phyloP scores from a whole-genome alignment of 768 basidiomycete species.

The Mycena olivaceomarginata region DNA sequence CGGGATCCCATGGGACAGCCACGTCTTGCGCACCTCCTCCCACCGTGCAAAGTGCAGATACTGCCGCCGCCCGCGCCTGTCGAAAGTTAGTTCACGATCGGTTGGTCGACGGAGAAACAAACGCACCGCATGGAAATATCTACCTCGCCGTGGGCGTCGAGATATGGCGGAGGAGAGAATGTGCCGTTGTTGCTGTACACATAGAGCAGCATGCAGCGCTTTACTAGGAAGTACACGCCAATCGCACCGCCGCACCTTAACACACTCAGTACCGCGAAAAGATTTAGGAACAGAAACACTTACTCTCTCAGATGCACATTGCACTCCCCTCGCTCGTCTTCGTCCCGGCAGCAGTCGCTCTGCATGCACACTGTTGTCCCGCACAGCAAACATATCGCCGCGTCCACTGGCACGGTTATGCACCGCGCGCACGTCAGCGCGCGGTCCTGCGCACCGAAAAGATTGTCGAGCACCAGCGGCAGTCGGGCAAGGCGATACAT shows the following conservation, averaged over 20 bases:
- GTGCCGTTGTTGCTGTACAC: constrained; percentile 93
- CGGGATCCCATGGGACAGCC: constrained; percentile 94
- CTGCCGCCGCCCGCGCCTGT: constrained; percentile 91
- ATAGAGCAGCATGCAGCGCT: constrained; percentile 93
- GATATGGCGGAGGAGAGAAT: constrained; percentile 91
- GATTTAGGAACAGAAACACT: constrained; percentile 57
- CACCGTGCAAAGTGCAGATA: constrained; percentile 89
- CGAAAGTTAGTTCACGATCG: not conserved
- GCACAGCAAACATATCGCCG: constrained; percentile 94
- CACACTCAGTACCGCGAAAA: not conserved
- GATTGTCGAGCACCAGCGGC: constrained; percentile 87
- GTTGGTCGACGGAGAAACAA: not conserved
- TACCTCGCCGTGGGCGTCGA: constrained; percentile 95
- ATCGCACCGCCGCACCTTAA: constrained; percentile 91
- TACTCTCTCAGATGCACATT: constrained; percentile 97
- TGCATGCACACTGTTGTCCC: constrained; percentile 92
- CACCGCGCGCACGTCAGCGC: constrained; percentile 86
- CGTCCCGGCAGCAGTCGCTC: constrained; percentile 92
- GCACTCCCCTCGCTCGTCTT: constrained; percentile 88
- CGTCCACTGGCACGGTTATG: constrained; percentile 85
- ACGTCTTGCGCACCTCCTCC: constrained; percentile 94
- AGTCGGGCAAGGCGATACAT: constrained; percentile 90
- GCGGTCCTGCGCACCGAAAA: constrained; percentile 87
- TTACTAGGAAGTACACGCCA: constrained; percentile 94
- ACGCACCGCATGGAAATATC: constrained; percentile 93